A percentile compares a stretch with the other conserved stretches of the same genome.
phyloP scores from a whole-genome alignment of 192 early-diverging fungal genomes.

The Mortierella hygrophila region DNA sequence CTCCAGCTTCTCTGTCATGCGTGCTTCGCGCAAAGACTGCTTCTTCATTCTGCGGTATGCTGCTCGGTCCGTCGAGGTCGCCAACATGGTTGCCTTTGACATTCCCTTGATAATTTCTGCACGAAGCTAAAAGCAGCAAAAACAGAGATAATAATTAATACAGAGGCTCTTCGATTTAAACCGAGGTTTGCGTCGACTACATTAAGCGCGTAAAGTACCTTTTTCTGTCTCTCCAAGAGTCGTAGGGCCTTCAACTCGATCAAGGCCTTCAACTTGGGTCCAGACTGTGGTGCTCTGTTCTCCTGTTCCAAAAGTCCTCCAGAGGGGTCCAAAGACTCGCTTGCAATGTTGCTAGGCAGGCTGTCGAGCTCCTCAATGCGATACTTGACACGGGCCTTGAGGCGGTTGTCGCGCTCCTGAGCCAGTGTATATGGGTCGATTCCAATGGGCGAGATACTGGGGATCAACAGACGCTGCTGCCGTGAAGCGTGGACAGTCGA shows the following conservation, averaged over 20 bases:
- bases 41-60: conserved; percentile 86
- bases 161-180: neutral
- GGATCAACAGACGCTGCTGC: conserved; percentile 79
- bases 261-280: conserved; percentile 79
- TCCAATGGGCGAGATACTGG: conserved; percentile 79
- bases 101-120: conserved; percentile 82
- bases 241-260: conserved; percentile 92
- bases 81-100: conserved; percentile 79
- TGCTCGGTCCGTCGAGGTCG: conserved; percentile 83
- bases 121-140: conserved; percentile 61
- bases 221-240: conserved; percentile 83
- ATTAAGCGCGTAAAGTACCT: conserved; percentile 45
- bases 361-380: conserved; percentile 84
- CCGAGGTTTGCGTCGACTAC: neutral
- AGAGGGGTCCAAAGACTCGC: conserved; percentile 59
- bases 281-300: conserved; percentile 51
- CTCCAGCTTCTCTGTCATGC: conserved; percentile 92
- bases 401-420: conserved; percentile 82
- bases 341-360: conserved; percentile 74
- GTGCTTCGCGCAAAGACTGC: conserved; percentile 84
- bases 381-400: conserved; percentile 77
- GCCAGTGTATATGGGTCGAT: conserved; percentile 84
- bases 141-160: neutral
- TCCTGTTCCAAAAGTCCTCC: conserved; percentile 37
- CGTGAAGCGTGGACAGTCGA: conserved; percentile 64